Base-by-base conservation (phyloP, 768 basidiomycete species). In the Collybia nuda region DNA sequence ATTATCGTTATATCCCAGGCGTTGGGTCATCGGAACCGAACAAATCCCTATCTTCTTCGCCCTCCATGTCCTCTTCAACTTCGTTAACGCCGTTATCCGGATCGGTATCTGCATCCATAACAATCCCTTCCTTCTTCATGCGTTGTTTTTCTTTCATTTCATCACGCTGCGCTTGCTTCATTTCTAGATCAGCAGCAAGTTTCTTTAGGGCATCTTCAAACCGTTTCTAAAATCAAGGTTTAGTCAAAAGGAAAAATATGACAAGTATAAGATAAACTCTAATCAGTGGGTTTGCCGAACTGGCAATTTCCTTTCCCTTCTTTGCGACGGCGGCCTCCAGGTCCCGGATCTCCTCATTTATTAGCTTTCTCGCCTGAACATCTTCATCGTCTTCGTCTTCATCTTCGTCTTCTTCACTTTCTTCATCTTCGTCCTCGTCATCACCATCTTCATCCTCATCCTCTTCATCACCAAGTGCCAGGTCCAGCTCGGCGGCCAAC, bases 201-300 rank as follows among this genome's bases (percentile, higher is more conserved):
- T 96, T 97, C 74, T 86, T 90, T 60, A 95, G 68, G 15, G 90
- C 88, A 63, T 96, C 94, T 65, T 95, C 92, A 68, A 96, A 95
- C 29, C 93, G 93, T 81, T 88, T 88, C 88, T 94, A 44, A 51
- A 18, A 29, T 45, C 44, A 52, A 22, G 19, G 32, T 28, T n/a
- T 1, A 60, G 53, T 15, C 24, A 12, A 23, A 21, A 22, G 3
- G 8, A 23, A 7, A 3, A 24, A 38, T n/a, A 6, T 6, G 24
- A 37, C 19, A 19, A 24, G 11, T 28, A 18, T 14, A 21, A 40
- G 12, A 59, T 61, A 23, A 47, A 90, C 92, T 76, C 84, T 85
- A 63, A 97, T 93, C 49, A 96, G 79, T 32, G 90, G 88, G 66
- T 97, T 97, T 2, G 83, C 81, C 17, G 90, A 89, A 57, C 84